phyloP scores from a whole-genome alignment of 345 rosid genomes.

The Eucalyptus victrix region DNA sequence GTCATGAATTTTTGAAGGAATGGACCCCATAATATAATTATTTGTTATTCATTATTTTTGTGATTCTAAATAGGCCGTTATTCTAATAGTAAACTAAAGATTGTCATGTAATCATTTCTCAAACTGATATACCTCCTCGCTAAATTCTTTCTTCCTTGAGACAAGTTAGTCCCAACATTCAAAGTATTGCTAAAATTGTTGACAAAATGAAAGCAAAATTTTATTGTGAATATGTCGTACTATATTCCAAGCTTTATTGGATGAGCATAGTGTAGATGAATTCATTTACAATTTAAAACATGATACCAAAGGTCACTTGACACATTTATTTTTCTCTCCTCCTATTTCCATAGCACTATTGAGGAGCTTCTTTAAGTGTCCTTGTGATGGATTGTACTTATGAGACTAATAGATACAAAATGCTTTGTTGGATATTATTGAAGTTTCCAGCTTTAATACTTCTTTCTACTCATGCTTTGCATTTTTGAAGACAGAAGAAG shows the following conservation, averaged over 20 bases:
- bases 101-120: too few relatives aligned
- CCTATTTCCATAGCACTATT: background rate
- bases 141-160: background rate
- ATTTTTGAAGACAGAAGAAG: background rate
- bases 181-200: background rate
- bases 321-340: background rate
- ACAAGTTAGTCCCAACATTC: background rate
- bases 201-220: background rate
- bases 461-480: background rate
- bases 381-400: background rate
- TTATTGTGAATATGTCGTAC: background rate
- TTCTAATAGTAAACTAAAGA: too few relatives aligned
- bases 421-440: background rate
- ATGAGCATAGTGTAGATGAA: background rate
- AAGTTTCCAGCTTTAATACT: background rate
- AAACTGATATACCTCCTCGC: fast-evolving
- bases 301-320: background rate
- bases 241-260: background rate
- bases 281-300: background rate
- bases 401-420: background rate
- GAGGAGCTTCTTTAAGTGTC: background rate
- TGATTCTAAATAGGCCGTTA: too few relatives aligned
- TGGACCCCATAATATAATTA: too few relatives aligned
- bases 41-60: too few relatives aligned
- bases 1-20: too few relatives aligned